Percentiles rank a stretch among this genome's conserved stretches.
These are phyloP conservation scores for Penicillium brasilianum DNA, from an alignment of 2,329 filamentous ascomycete species.

Conservation along the genomic window DNA sequence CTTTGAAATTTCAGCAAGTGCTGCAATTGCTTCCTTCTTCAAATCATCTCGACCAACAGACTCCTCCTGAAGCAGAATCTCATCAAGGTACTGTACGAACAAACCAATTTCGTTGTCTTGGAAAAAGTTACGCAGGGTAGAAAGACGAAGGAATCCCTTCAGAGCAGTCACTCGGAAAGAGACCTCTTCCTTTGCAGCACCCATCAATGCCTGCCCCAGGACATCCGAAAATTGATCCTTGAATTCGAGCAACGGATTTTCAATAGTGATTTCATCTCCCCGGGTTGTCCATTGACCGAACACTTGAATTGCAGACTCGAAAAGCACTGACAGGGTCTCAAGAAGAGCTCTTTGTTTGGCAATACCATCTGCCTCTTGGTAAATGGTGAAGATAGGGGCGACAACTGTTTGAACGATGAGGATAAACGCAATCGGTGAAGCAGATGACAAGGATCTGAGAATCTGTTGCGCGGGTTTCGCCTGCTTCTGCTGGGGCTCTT, in stretches of 20 bases:
- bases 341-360: conserved; percentile 67
- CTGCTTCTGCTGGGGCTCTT: conserved; percentile 71
- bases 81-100: conserved; percentile 62
- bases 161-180: conserved; percentile 57
- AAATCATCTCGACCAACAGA: conserved; percentile 61
- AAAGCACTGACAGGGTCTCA: conserved; percentile 63
- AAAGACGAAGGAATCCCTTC: conserved; percentile 54
- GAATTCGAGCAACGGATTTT: conserved; percentile 54
- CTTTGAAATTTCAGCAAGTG: conserved; percentile 65
- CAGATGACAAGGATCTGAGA: conserved; percentile 60
- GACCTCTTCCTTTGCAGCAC: conserved; percentile 56
- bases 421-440: conserved; percentile 60
- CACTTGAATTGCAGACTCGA: conserved; percentile 62
- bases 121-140: conserved; percentile 53
- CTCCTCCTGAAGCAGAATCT: conserved; percentile 65
- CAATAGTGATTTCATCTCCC: conserved; percentile 41
- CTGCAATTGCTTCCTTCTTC: conserved; percentile 62
- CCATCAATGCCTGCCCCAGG: conserved; percentile 61
- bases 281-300: conserved; percentile 61
- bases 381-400: conserved; percentile 63
- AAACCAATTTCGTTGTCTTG: conserved; percentile 59
- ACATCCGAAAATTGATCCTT: conserved; percentile 59
- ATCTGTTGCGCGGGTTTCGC: conserved; percentile 68
- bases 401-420: conserved; percentile 62
- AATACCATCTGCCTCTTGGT: conserved; percentile 65